phyloP scores from a whole-genome alignment of 768 basidiomycete genomes.

The Paxillus ammoniavirescens region DNA sequence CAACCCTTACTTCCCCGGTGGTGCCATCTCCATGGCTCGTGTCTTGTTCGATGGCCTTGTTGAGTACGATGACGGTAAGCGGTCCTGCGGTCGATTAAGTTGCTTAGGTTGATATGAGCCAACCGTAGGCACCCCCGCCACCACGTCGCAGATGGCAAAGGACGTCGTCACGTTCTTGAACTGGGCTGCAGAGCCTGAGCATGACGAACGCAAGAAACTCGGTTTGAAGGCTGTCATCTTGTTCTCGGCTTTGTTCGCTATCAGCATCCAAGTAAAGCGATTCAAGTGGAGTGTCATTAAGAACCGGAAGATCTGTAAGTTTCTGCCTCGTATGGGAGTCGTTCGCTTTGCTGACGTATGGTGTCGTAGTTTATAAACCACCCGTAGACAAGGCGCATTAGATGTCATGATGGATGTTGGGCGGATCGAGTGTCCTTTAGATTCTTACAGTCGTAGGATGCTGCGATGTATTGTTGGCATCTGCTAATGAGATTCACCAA shows the following conservation, averaged over 20 bases:
- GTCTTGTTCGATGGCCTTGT: constrained; percentile 94
- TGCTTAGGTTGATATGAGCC: constrained; percentile 7
- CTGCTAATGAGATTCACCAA: constrained; percentile 22
- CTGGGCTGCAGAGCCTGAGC: constrained; percentile 98
- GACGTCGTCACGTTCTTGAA: constrained; percentile 93
- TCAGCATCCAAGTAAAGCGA: constrained; percentile 88
- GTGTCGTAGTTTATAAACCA: constrained; percentile 37
- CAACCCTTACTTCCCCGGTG: constrained; percentile 98
- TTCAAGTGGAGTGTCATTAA: constrained; percentile 95
- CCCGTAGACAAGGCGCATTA: constrained; percentile 35
- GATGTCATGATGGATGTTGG: constrained; percentile 14
- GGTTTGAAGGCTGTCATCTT: constrained; percentile 95
- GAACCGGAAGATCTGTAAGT: constrained; percentile 88
- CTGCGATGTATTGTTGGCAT: constrained; percentile 13
- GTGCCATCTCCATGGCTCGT: constrained; percentile 98
- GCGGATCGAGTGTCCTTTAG: constrained; percentile 14
- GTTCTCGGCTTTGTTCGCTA: constrained; percentile 77
- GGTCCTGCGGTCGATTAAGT: background rate
- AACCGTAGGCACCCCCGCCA: constrained; percentile 84
- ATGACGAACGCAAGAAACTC: constrained; percentile 96
- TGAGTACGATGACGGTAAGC: constrained; percentile 90
- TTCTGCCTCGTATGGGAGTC: background rate
- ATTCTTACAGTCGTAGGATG: constrained; percentile 27
- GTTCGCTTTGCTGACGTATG: constrained; percentile 4
- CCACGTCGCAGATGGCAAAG: constrained; percentile 98